Evolutionary conservation across 208 protist genomes (phyloP).

Genomic region (Ichthyophonus hoferi): DNA sequence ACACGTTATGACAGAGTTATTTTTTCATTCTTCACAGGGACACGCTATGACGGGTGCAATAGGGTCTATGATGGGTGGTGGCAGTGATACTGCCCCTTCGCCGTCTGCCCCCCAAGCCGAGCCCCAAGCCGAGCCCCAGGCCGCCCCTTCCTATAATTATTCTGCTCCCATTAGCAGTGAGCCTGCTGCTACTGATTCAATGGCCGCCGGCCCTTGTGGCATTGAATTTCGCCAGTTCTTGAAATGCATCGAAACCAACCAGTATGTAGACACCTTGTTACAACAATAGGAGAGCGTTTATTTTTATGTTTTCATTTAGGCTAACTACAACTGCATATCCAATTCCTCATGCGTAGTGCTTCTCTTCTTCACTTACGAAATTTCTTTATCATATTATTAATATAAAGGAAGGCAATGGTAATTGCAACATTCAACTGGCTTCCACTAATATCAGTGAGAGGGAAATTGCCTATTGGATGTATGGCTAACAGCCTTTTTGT

Average conservation of each 20-base stretch:
- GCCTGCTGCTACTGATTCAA: neutral
- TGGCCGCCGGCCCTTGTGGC: neutral
- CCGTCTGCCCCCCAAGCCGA: neutral
- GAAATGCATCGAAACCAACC: neutral
- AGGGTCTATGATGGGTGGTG: neutral
- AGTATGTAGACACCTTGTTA: neutral
- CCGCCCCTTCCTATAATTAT: neutral
- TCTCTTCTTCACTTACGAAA: no score
- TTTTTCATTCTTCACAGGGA: no score
- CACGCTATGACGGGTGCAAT: constrained; percentile 25
- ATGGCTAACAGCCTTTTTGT: no score
- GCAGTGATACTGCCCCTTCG: neutral
- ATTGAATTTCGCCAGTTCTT: constrained; percentile 12
- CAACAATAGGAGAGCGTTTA: neutral
- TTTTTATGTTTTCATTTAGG: neutral
- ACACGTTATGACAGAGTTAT: no score
- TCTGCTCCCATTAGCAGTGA: neutral
- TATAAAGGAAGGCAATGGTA: no score
- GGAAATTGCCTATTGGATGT: no score
- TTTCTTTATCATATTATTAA: no score
- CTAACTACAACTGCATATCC: neutral
- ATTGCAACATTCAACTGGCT: no score
- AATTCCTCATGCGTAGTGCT: no score
- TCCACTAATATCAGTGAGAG: no score
- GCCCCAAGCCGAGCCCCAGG: neutral